A percentile compares a stretch with the other conserved stretches of the same genome.
Conservation (phyloP, 805 yeast genomes). For the Komagataella ulmi region DNA sequence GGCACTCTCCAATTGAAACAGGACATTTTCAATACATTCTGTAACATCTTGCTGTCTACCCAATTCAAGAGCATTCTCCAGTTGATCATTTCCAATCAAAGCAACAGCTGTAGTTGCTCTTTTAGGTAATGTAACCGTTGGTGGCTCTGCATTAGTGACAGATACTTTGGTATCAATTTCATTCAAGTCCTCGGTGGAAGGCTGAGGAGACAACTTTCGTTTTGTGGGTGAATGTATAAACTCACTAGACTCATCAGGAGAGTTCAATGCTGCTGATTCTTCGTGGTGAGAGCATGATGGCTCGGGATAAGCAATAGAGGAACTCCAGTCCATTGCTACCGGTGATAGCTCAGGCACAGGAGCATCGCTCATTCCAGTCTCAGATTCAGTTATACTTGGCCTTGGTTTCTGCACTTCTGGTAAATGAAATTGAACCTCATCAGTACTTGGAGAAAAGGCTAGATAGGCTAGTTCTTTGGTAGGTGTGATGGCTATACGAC, state of each 20-base stretch:
- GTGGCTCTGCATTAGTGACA: neutral
- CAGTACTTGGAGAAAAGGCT: conserved; percentile 66
- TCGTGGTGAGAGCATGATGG: neutral
- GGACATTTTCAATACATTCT: conserved; percentile 90
- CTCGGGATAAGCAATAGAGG: neutral
- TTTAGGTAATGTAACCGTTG: neutral
- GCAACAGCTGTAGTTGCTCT: neutral
- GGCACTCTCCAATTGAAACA: conserved; percentile 84
- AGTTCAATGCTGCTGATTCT: neutral
- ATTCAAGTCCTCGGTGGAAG: neutral
- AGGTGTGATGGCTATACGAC: conserved; percentile 61
- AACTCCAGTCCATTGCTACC: neutral
- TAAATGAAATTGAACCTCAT: conserved; percentile 44
- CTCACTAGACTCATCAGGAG: neutral
- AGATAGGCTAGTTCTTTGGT: conserved; percentile 74
- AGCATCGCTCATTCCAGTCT: neutral
- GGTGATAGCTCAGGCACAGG: neutral
- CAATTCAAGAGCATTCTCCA: conserved; percentile 61
- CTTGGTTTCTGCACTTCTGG: neutral
- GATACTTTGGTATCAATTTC: neutral
- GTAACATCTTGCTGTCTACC: conserved; percentile 97
- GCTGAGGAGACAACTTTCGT: neutral
- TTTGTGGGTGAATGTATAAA: neutral
- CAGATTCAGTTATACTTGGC: neutral
- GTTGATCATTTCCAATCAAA: conserved; percentile 41